A percentile compares a stretch with the other conserved stretches of the same genome.
Conservation (phyloP, 345 rosid genomes). For the Reutealis trisperma region DNA sequence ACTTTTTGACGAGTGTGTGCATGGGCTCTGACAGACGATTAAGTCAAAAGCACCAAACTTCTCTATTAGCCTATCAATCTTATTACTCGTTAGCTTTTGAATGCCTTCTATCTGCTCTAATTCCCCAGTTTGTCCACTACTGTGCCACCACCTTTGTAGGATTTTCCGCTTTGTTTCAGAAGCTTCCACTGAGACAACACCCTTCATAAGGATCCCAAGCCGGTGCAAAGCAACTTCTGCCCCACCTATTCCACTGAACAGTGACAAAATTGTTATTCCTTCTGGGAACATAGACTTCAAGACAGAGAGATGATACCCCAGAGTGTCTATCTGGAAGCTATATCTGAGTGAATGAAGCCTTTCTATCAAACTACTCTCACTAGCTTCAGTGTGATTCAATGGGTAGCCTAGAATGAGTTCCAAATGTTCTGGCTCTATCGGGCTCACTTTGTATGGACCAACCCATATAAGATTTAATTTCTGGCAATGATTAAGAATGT, state of each 20-base stretch:
- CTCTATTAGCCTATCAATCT: conserved; percentile 45
- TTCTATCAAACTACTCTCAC: conserved; percentile 42
- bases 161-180: conserved; percentile 58
- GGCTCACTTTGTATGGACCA: conserved; percentile 57
- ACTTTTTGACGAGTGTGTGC: conserved; percentile 31
- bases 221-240: conserved; percentile 64
- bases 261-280: conserved; percentile 73
- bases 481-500: conserved; percentile 58
- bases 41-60: conserved; percentile 71
- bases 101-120: conserved; percentile 72
- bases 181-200: conserved; percentile 66
- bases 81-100: conserved; percentile 56
- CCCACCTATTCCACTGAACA: conserved; percentile 82
- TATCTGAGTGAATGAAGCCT: conserved; percentile 56
- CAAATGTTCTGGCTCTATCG: conserved; percentile 57
- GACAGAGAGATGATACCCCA: conserved; percentile 85
- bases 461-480: conserved; percentile 70
- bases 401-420: conserved; percentile 88
- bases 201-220: conserved; percentile 71
- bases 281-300: conserved; percentile 63
- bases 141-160: conserved; percentile 73
- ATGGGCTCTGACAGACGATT: conserved; percentile 70
- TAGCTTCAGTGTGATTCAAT: conserved; percentile 49
- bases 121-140: conserved; percentile 69
- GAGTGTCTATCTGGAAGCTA: conserved; percentile 79